Evolutionary conservation across 768 basidiomycete species (phyloP).

Genomic region (Pulveroboletus sp.): DNA sequence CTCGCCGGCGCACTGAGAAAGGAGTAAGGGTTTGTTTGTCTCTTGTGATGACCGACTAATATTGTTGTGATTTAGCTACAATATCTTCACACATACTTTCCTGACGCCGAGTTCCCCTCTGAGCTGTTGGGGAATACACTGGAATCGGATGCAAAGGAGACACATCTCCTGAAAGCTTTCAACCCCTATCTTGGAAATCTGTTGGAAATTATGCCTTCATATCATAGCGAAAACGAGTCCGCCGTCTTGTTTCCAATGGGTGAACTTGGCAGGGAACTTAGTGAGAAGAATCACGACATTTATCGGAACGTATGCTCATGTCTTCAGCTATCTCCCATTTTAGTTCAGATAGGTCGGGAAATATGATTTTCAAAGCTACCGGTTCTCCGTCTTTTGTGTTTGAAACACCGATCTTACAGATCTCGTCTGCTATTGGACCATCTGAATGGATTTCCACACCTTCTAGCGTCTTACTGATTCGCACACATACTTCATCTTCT

Average conservation of each 20-base stretch:
- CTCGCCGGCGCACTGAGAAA: constrained; percentile 57
- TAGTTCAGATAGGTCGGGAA: constrained; percentile 21
- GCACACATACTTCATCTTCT: constrained; percentile 44
- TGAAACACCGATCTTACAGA: constrained; percentile 65
- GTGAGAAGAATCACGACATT: constrained; percentile 36
- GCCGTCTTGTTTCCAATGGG: constrained; percentile 62
- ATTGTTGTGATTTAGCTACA: constrained; percentile 45
- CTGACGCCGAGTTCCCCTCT: constrained; percentile 70
- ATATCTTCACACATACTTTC: constrained; percentile 65
- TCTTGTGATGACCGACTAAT: background rate
- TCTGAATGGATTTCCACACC: constrained; percentile 10
- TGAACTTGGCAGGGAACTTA: constrained; percentile 51
- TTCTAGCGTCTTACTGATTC: constrained; percentile 32
- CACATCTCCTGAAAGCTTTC: constrained; percentile 37
- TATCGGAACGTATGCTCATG: background rate
- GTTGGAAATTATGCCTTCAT: constrained; percentile 39
- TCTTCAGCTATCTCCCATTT: constrained; percentile 46
- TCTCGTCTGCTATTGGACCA: constrained; percentile 35
- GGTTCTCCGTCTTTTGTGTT: constrained; percentile 44
- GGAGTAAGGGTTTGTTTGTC: constrained; percentile 42
- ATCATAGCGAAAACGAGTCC: constrained; percentile 21
- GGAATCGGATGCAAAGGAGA: constrained; percentile 38
- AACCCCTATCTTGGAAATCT: constrained; percentile 57
- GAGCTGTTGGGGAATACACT: constrained; percentile 60
- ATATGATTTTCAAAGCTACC: constrained; percentile 30